These are phyloP conservation scores for Bretziella fagacearum DNA, from an alignment of 2,329 filamentous ascomycete species.

Conservation along the genomic window DNA sequence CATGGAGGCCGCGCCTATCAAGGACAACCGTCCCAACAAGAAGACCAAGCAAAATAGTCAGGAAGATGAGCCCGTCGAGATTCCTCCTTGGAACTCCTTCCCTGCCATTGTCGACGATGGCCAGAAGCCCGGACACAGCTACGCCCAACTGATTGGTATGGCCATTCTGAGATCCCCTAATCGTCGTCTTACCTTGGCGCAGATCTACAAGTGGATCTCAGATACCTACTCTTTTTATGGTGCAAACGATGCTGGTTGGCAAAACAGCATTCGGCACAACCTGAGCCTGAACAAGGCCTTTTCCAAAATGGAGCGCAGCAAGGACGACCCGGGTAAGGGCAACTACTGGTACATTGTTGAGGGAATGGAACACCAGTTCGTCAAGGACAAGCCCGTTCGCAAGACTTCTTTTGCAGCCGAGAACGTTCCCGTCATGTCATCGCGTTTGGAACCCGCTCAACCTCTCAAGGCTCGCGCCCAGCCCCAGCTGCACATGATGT, in stretches of 20 bases:
- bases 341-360: conserved; percentile 91
- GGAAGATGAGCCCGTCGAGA: conserved; percentile 8
- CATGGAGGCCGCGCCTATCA: conserved; percentile 56
- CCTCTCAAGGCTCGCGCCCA: conserved; percentile 24
- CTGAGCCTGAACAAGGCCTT: conserved; percentile 94
- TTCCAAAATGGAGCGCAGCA: conserved; percentile 84
- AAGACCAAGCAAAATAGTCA: conserved; percentile 39
- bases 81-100: conserved; percentile 60
- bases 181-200: conserved; percentile 70
- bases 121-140: conserved; percentile 77
- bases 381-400: conserved; percentile 65
- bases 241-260: conserved; percentile 76
- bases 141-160: conserved; percentile 91
- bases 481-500: conserved; percentile 18
- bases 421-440: conserved; percentile 41
- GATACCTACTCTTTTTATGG: conserved; percentile 82
- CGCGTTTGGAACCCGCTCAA: conserved; percentile 28
- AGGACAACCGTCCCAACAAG: conserved; percentile 50
- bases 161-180: conserved; percentile 76
- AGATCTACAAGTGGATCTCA: conserved; percentile 99
- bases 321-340: conserved; percentile 93
- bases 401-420: conserved; percentile 39
- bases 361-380: conserved; percentile 77
- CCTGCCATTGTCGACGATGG: conserved; percentile 71
- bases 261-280: conserved; percentile 98